Base-by-base conservation (phyloP, 345 rosid genomes). In the Streptanthus diversifolius region DNA sequence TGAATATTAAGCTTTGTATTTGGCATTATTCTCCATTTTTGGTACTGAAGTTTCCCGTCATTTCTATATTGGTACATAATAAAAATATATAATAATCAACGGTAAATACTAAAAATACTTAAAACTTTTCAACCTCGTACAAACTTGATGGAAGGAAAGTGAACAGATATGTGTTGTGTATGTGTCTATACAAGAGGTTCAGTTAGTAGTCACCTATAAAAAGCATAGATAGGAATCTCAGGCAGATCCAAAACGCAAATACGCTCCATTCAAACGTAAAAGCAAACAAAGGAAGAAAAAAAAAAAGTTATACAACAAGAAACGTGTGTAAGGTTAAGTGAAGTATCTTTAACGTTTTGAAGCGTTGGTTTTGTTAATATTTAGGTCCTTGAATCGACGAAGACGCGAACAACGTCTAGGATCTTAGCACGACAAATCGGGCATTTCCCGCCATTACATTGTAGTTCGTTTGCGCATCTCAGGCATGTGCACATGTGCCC, bases 401-500 rank as follows among this genome's bases (percentile, higher is more conserved):
- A 86, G 43, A 90, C 90, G 36, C 82, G 78, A 71, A 91, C 95
- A 35, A 90, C 95, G 75, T 92, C 98, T 52, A 82, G 66, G 60
- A 92, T 85, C 8, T 90, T 85, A 63, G 93, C 93, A 70, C 79
- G 79, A 64, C 96, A 92, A 5, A 87, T 73, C 5, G 98, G 98
- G 64, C 98, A 90, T 68, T 82, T 87, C 21, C 98, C 91, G 25
- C 74, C 77, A 17, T 76, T 78, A 78, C 81, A 82, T 75, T 81
- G 91, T 82, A 90, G 79, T 80, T 85, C 91, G 27, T 82, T 82
- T 17, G 92, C 93, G 53, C 96, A 90, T 76, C 80, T 83, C 51
- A 88, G 70, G 60, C 96, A 92, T 29, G 95, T 82, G 73, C 98
- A 90, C 89, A 92, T 90, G 80, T 92, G 98, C 15, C 98, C 96